Percentiles rank a stretch among this genome's conserved stretches.
phyloP scores from a whole-genome alignment of 768 basidiomycete genomes.

The Russula lepida region DNA sequence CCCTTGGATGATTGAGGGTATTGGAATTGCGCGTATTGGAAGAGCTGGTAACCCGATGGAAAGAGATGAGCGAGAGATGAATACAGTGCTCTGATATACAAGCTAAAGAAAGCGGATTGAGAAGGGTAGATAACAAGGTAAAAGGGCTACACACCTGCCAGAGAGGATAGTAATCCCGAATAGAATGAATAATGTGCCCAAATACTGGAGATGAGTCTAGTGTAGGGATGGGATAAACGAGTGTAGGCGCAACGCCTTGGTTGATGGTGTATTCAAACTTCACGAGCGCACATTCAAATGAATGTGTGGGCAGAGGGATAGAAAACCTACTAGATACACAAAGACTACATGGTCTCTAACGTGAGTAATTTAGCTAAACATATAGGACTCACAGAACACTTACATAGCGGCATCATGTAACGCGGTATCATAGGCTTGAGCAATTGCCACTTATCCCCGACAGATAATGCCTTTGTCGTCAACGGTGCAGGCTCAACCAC shows the following conservation, averaged over 20 bases:
- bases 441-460: constrained; percentile 70
- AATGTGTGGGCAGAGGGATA: background rate
- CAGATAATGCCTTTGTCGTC: constrained; percentile 42
- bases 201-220: constrained; percentile 51
- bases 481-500: constrained; percentile 20
- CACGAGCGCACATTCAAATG: background rate
- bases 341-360: constrained; percentile 34
- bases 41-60: constrained; percentile 78
- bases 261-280: constrained; percentile 92
- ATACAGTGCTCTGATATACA: constrained; percentile 85
- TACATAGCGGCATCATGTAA: constrained; percentile 93
- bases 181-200: constrained; percentile 68
- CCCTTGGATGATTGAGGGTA: constrained; percentile 72
- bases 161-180: constrained; percentile 90
- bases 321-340: constrained; percentile 47
- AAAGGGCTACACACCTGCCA: constrained; percentile 62
- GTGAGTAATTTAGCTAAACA: background rate
- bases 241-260: constrained; percentile 82
- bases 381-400: constrained; percentile 27
- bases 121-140: background rate
- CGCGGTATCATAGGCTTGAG: constrained; percentile 68
- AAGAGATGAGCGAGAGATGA: constrained; percentile 86
- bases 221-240: constrained; percentile 79
- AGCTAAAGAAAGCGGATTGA: constrained; percentile 36
- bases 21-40: constrained; percentile 53